Conservation (phyloP, 176 grass and related monocot genomes). For the Poa pratensis region DNA sequence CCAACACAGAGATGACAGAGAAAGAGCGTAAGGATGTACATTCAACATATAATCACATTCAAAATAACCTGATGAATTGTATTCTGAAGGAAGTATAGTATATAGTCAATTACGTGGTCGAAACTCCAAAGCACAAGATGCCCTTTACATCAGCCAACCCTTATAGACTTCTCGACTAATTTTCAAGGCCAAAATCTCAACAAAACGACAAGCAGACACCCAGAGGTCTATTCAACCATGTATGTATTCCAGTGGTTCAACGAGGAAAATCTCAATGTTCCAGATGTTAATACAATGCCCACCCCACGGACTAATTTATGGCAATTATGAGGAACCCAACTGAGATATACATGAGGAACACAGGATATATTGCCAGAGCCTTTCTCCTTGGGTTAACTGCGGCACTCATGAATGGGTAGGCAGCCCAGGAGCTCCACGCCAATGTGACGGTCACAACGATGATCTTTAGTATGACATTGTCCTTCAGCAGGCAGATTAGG, state of each 20-base stretch:
- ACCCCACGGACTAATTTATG: slow-evolving; percentile 59
- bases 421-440: slow-evolving; percentile 98
- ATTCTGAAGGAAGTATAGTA: neutral
- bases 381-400: slow-evolving; percentile 97
- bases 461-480: slow-evolving; percentile 89
- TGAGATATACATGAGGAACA: slow-evolving; percentile 98
- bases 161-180: slow-evolving; percentile 43
- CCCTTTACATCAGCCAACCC: slow-evolving; percentile 59
- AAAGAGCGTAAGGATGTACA: too few species aligned
- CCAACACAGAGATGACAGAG: too few species aligned
- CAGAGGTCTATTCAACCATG: slow-evolving; percentile 38
- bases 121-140: slow-evolving; percentile 21
- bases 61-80: neutral
- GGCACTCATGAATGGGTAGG: slow-evolving; percentile 99
- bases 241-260: slow-evolving; percentile 44
- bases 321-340: slow-evolving; percentile 97
- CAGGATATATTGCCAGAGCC: slow-evolving; percentile 87
- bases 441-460: slow-evolving; percentile 77
- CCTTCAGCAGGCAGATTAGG: slow-evolving; percentile 85
- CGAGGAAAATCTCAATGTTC: slow-evolving; percentile 29
- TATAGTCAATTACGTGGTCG: slow-evolving; percentile 38
- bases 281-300: slow-evolving; percentile 40
- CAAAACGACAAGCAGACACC: slow-evolving; percentile 4
- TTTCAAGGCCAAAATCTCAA: slow-evolving; percentile 47
- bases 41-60: too few species aligned